A percentile compares a stretch with the other conserved stretches of the same genome.
Conservation (phyloP, 139 green algal species). For the Astrephomene gubernaculifera region DNA sequence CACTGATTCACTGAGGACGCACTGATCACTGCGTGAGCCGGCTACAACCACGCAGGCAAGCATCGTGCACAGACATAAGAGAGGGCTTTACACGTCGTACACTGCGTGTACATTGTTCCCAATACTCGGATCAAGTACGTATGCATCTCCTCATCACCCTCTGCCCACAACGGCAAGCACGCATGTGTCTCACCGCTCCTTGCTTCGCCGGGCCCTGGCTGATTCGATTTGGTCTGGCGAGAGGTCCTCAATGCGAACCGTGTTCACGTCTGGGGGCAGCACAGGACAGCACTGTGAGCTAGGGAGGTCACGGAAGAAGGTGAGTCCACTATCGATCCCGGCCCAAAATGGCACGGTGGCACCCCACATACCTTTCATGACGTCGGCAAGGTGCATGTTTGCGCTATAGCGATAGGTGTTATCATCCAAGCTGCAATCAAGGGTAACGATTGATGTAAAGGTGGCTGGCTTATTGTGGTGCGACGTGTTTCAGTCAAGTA, state of each 20-base stretch:
- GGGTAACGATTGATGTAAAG: not conserved
- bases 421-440: constrained; percentile 2
- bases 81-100: too few species aligned
- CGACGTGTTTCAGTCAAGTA: not conserved
- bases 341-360: too few species aligned
- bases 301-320: not conserved
- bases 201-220: constrained; percentile 68
- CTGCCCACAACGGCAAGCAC: too few species aligned
- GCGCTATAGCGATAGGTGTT: constrained; percentile 16
- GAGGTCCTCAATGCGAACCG: constrained; percentile 71
- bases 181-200: constrained; percentile 71
- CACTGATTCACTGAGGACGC: too few species aligned
- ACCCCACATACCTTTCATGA: constrained; percentile 47
- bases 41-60: too few species aligned
- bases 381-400: constrained; percentile 22
- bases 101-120: too few species aligned
- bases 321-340: not conserved
- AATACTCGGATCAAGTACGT: too few species aligned
- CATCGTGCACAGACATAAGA: too few species aligned
- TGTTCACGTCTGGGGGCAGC: constrained; percentile 68
- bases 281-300: not conserved
- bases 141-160: too few species aligned
- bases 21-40: too few species aligned
- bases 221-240: constrained; percentile 72
- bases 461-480: too few species aligned